Percentiles rank a stretch among this genome's conserved stretches.
phyloP scores from a whole-genome alignment of 306 rosid species.

The barrel medic (Medicago truncatula) region DNA sequence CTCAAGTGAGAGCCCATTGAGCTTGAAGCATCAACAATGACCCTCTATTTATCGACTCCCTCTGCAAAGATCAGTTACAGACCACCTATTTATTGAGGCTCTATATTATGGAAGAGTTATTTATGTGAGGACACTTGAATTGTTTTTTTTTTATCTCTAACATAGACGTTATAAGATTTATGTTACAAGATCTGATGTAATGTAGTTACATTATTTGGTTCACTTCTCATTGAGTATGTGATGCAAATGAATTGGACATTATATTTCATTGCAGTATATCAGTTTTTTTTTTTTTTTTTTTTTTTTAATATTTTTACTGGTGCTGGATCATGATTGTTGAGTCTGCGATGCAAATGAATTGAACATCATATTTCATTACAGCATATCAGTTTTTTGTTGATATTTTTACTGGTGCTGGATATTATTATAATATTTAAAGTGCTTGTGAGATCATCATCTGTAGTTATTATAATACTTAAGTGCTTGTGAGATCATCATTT shows the following conservation, averaged over 20 bases:
- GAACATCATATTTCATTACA: conserved; percentile 20
- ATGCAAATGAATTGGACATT: conserved; percentile 24
- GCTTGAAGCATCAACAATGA: not conserved
- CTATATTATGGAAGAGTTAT: not conserved
- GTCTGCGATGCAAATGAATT: not conserved
- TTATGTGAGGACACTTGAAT: not conserved
- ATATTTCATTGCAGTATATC: conserved; percentile 18
- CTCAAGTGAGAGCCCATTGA: not conserved
- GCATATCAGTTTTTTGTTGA: conserved; percentile 1
- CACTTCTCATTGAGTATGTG: conserved; percentile 12
- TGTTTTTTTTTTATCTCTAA: not conserved
- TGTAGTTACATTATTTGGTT: conserved; percentile 22
- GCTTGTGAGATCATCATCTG: conserved; percentile 26
- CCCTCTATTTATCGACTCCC: too few species aligned
- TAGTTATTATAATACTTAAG: not conserved
- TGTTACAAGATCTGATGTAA: not conserved
- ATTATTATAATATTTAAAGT: conserved; percentile 10
- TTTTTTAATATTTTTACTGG: not conserved
- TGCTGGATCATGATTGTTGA: conserved; percentile 16
- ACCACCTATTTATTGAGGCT: conserved; percentile 3
- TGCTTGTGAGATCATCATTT: conserved; percentile 29
- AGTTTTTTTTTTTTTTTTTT: not conserved
- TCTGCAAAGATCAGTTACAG: not conserved
- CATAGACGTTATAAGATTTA: not conserved
- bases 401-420: conserved; percentile 11